Conservation (phyloP, 1,284 basidiomycete species). For the Microbotryum violaceum region DNA sequence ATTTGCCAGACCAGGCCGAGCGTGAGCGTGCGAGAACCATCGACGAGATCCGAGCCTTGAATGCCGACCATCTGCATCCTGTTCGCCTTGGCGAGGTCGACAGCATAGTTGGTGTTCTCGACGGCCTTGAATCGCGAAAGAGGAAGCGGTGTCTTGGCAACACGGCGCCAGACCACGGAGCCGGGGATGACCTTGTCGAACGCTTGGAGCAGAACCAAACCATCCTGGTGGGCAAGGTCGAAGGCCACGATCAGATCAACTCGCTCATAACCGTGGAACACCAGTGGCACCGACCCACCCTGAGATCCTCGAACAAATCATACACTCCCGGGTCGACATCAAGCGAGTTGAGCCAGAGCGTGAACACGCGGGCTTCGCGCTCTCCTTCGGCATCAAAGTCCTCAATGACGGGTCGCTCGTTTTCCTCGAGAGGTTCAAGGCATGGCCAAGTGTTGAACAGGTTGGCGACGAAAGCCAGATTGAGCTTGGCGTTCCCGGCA, state of each 20-base stretch:
- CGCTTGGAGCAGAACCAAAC: slow-evolving; percentile 82
- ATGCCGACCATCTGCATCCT: slow-evolving; percentile 95
- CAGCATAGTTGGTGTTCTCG: slow-evolving; percentile 94
- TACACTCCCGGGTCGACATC: slow-evolving; percentile 93
- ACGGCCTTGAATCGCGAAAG: slow-evolving; percentile 93
- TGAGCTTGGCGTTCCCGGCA: slow-evolving; percentile 92
- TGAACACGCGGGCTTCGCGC: slow-evolving; percentile 94
- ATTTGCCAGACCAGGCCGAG: slow-evolving; percentile 96
- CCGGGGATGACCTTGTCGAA: slow-evolving; percentile 94
- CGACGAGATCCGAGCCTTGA: slow-evolving; percentile 94
- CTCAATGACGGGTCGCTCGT: slow-evolving; percentile 67
- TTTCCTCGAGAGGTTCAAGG: slow-evolving; percentile 82
- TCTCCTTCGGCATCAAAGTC: slow-evolving; percentile 99
- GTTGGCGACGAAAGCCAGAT: slow-evolving; percentile 88
- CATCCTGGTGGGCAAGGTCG: slow-evolving; percentile 48
- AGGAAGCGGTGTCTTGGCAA: slow-evolving; percentile 78
- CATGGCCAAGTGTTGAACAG: slow-evolving; percentile 97
- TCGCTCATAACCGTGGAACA: not conserved
- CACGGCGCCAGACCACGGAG: slow-evolving; percentile 85
- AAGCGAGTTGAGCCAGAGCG: slow-evolving; percentile 93
- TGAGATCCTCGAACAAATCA: slow-evolving; percentile 93
- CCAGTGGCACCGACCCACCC: slow-evolving; percentile 44
- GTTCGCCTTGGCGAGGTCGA: slow-evolving; percentile 86
- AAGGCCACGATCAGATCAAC: not conserved
- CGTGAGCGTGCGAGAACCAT: slow-evolving; percentile 81